Evolutionary conservation across 1,284 basidiomycete species (phyloP), one percentile per base, ranked within the genome.

Genomic region (Fomitopsis pinicola): DNA sequence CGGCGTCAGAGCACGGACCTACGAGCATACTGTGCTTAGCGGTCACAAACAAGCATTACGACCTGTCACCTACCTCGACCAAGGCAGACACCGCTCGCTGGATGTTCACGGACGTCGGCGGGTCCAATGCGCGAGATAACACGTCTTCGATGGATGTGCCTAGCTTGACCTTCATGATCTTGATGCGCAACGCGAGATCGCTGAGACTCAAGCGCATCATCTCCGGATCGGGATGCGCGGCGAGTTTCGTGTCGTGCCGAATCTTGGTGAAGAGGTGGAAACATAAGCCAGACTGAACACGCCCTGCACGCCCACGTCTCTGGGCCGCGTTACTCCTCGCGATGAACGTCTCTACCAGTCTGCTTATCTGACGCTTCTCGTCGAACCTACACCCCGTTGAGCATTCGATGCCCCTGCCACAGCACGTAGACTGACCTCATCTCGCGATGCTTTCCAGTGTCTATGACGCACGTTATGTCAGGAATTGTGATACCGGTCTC

Each of bases 401-500:
- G 33, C 28, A 44, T 28, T 7, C 26, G 12, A 42, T 35, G 48
- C 15, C 17, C 7, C n/a, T 8, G 22, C 14, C 10, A 33, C 54
- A 46, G 2, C 22, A 45, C 40, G 14, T 45, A 10, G 5, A 66
- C 68, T 59, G 65, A 91, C 89, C 91, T 85, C 90, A 97, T 96
- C 77, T 95, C 90, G 64, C 92, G 84, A 72, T 99, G 96, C 72
- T 95, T 96, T 55, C 97, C 97, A 0, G 89, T 87, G 73, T 99
- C 97, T 61, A 99, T 96, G 14, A 99, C 97, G 69, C 95, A 97
- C 2, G 97, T 98, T 61, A 98, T 94, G 70, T 99, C 97, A 5
- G 97, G 97, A 62, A 99, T 98, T 0, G 97, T 99, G 62, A 99
- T 92, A 73, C 97, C 97, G 14, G 85, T 89, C 72, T 88, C 89